phyloP scores from a whole-genome alignment of 192 early-diverging fungal genomes.

The Thamnidium elegans region DNA sequence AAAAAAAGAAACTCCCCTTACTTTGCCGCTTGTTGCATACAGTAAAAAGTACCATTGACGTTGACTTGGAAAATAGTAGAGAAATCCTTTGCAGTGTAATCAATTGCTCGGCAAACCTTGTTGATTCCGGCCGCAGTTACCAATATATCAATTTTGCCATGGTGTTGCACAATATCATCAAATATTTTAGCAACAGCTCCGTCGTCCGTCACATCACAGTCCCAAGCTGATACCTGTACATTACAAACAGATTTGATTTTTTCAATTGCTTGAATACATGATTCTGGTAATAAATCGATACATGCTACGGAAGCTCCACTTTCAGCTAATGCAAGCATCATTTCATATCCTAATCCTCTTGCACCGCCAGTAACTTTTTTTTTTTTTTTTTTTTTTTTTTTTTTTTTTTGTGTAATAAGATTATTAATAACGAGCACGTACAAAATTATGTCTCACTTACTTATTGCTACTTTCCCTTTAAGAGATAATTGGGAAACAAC shows the following conservation, averaged over 20 bases:
- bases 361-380: conserved; percentile 37
- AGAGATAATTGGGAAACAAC: conserved; percentile 22
- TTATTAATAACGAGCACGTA: no score
- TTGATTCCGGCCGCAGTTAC: conserved; percentile 38
- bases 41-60: conserved; percentile 36
- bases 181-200: conserved; percentile 27
- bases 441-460: conserved; percentile 2
- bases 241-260: conserved; percentile 11
- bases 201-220: conserved; percentile 33
- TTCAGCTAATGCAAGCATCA: conserved; percentile 39
- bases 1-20: conserved; percentile 18
- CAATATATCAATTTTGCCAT: conserved; percentile 34
- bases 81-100: conserved; percentile 30
- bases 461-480: conserved; percentile 33
- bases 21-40: conserved; percentile 37
- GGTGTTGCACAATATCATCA: conserved; percentile 27
- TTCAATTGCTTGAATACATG: conserved; percentile 16
- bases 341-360: conserved; percentile 37
- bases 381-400: no score
- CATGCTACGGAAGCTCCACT: conserved; percentile 38
- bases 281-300: conserved; percentile 24
- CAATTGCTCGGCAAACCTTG: conserved; percentile 29
- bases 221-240: conserved; percentile 32
- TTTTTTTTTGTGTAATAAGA: no score
- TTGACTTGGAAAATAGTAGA: conserved; percentile 34